Base-by-base conservation (phyloP, 1,284 basidiomycete species). In the Cutaneotrichosporon sp. region DNA sequence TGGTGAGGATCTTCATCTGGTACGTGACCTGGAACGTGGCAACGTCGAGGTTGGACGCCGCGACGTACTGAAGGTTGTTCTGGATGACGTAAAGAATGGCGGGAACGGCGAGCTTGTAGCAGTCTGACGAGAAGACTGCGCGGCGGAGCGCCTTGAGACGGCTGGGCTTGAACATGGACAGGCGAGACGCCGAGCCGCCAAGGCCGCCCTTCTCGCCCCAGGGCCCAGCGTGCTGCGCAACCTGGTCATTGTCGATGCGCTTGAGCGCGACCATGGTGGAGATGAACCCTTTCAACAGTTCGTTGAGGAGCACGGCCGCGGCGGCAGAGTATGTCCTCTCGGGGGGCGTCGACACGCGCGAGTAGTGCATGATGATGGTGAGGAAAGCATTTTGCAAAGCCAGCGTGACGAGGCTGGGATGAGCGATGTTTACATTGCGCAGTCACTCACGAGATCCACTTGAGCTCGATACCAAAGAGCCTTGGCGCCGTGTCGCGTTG, bases 1-100 rank as follows among this genome's bases (percentile, higher is more conserved):
- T 97, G 23, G 93, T 97, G 58, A 97, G 83, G 65, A 97, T 96
- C 78, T 97, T 94, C 89, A 93, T 92, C 75, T 94, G 90, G 75
- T 94, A 94, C 51, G 87, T 90, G 67, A 93, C 77, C 56, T 76
- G 74, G 77, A 97, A 97, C 17, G 92, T 93, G 13, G 93, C 90
- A 18, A 90, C 90, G 56, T 91, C 88, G 54, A 97, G 81, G 72
- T 97, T 96, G 52, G 87, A 86, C 21, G 88, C 87, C 14, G 93
- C 93, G 55, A 94, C 86, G 75, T 91, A 97, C 74, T 97, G 93
- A 38, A 97, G 80, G 74, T 91, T 92, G 79, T 97, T 97, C 77
- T 97, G 93, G 55, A 94, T 83, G 65, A 94, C 90, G 58, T 97
- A 98, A 62, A 97, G 86, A 54, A 97, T 82, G 10, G 94, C 94